These are phyloP conservation scores for Pseudovirgaria hyperparasitica DNA, from an alignment of 2,329 filamentous ascomycete genomes.

Conservation along the genomic window DNA sequence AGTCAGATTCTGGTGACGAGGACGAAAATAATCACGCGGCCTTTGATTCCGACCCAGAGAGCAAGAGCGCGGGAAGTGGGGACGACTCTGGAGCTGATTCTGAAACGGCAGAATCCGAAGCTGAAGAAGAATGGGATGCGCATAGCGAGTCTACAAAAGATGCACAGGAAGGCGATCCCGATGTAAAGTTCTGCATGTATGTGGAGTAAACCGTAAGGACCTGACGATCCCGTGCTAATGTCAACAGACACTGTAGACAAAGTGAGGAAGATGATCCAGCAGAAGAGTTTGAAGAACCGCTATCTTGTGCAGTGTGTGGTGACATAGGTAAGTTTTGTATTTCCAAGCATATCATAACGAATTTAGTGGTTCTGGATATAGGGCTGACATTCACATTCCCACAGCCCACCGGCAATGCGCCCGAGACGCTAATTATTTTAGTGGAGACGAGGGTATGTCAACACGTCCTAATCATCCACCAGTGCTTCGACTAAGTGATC, in stretches of 20 bases:
- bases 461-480: conserved; percentile 5
- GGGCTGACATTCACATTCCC: conserved; percentile 33
- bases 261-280: conserved; percentile 73
- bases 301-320: conserved; percentile 65
- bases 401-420: conserved; percentile 88
- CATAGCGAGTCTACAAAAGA: conserved; percentile 43
- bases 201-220: conserved; percentile 14
- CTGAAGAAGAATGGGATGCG: conserved; percentile 41
- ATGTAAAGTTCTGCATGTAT: conserved; percentile 53
- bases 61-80: conserved; percentile 23
- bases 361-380: conserved; percentile 26
- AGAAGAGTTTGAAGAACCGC: conserved; percentile 67
- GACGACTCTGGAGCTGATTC: conserved; percentile 25
- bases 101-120: conserved; percentile 38
- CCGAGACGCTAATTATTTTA: conserved; percentile 52
- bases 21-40: conserved; percentile 27
- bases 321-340: conserved; percentile 58
- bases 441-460: conserved; percentile 49
- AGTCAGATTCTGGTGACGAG: conserved; percentile 28
- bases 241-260: conserved; percentile 61
- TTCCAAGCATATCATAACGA: conserved; percentile 8
- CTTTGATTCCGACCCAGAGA: conserved; percentile 22
- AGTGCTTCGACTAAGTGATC: conserved; percentile 9
- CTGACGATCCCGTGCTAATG: neutral
- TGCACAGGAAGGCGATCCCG: conserved; percentile 39